Base-by-base conservation (phyloP, 108 stramenopile genomes). In the Chaetoceros muelleri region DNA sequence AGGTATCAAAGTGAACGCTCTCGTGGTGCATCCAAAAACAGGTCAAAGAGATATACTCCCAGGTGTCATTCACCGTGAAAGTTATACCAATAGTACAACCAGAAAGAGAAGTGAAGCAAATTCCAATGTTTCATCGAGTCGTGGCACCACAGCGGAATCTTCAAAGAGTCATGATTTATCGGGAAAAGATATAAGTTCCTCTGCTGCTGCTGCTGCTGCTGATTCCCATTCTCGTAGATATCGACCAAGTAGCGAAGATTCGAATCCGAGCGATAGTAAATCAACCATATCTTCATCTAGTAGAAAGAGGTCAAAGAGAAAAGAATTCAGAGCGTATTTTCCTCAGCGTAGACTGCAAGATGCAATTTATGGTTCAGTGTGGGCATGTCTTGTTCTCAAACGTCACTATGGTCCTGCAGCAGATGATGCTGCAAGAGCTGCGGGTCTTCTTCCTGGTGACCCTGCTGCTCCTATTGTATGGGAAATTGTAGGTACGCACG, bases 331-430 rank as follows among this genome's bases (percentile, higher is more conserved):
- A 18, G 85, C 90, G 10, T 92, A 87, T 55, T 82, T 79, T 71
- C 90, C 90, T 13, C 80, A 72, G 29, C 67, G 78, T 24, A 72
- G 80, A 21, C 69, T 92, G 31, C 90, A 92, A 57, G 82, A 85
- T 65, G 90, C 90, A 1, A 92, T 92, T 60, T 92, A 87, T 67
- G 90, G 90, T 13, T 67, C 60, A 48, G 84, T 92, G 24, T 81
- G 84, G 73, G 80, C 78, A 1, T 85, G 84, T 58, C 57, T 84
- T 21, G 81, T 92, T 34, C 70, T 92, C 22, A 46, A 61, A 65
- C 72, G 81, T 28, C 86, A 92, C 55, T 45, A 53, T 44, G 86
- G 86, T 1, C 68, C 73, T 3, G 86, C 90, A 18, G 78, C 85
- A 18, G 82, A 85, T 55, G 86, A 81, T 66, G 90, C 86, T 19